These are phyloP conservation scores for Neurospora tetrasperma DNA, from an alignment of 495 filamentous ascomycete species.

Conservation along the genomic window DNA sequence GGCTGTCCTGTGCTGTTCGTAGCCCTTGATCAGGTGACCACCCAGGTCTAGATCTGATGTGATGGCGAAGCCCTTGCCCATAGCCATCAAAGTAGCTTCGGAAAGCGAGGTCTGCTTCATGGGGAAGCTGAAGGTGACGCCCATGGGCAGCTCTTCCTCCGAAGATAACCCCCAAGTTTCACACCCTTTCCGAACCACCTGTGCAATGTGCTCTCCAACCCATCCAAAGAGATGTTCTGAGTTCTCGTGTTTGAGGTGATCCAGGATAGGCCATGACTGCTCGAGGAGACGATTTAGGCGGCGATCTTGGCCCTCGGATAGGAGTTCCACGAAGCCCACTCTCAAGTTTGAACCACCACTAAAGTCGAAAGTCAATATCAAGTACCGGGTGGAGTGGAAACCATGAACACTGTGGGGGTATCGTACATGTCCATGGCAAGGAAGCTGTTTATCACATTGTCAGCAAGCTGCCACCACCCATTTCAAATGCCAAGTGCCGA, in stretches of 20 bases:
- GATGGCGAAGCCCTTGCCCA: slow-evolving; percentile 83
- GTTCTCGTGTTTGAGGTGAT: slow-evolving; percentile 67
- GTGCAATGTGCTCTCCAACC: slow-evolving; percentile 67
- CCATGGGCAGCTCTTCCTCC: slow-evolving; percentile 51
- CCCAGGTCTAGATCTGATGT: slow-evolving; percentile 61
- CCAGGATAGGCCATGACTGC: slow-evolving; percentile 67
- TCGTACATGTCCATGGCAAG: slow-evolving; percentile 66
- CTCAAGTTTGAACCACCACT: slow-evolving; percentile 70
- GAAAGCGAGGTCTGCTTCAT: slow-evolving; percentile 68
- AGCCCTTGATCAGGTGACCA: slow-evolving; percentile 56
- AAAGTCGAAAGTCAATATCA: neutral
- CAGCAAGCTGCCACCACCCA: neutral
- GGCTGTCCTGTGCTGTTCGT: slow-evolving; percentile 40
- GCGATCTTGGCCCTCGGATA: slow-evolving; percentile 28
- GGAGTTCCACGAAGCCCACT: slow-evolving; percentile 65
- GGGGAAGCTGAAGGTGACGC: slow-evolving; percentile 80
- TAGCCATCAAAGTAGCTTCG: slow-evolving; percentile 70
- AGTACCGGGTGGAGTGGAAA: slow-evolving; percentile 5
- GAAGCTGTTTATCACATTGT: slow-evolving; percentile 36
- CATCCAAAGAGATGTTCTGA: slow-evolving; percentile 67
- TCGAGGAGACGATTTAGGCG: slow-evolving; percentile 44
- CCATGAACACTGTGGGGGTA: neutral
- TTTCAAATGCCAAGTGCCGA: neutral
- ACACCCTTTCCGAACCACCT: slow-evolving; percentile 49
- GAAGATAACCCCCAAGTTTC: slow-evolving; percentile 19